Conservation (phyloP, 2,329 filamentous ascomycete genomes). For the Tolypocladium amazonense region DNA sequence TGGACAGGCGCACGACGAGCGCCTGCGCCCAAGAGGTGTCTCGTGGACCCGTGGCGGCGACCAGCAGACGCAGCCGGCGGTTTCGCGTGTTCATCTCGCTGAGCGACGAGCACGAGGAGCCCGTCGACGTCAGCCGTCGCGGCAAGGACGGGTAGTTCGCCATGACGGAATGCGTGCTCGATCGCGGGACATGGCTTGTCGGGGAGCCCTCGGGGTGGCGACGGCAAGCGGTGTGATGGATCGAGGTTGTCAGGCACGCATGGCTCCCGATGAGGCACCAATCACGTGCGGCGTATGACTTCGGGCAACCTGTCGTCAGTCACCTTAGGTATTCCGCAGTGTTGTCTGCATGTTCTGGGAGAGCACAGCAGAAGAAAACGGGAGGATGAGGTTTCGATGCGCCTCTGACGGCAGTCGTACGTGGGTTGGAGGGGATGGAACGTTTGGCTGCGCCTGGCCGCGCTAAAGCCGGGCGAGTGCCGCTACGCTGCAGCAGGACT, state of each 20-base stretch:
- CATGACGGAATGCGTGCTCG: constrained; percentile 18
- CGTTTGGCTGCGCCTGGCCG: not conserved
- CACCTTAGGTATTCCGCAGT: not conserved
- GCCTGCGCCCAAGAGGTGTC: constrained; percentile 57
- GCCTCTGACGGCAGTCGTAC: not conserved
- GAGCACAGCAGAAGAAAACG: not conserved
- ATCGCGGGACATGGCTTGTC: constrained; percentile 16
- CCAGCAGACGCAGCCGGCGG: constrained; percentile 47
- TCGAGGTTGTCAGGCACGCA: not conserved
- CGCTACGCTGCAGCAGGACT: not conserved
- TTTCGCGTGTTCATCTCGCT: constrained; percentile 23
- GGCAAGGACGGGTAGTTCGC: constrained; percentile 19
- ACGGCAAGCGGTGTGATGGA: not conserved
- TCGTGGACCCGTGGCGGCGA: constrained; percentile 54
- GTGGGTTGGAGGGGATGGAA: not conserved
- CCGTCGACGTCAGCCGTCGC: constrained; percentile 18
- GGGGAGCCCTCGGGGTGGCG: not conserved
- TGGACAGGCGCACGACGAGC: constrained; percentile 56
- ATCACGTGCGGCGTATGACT: not conserved
- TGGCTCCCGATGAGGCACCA: not conserved
- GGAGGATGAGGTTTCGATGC: not conserved
- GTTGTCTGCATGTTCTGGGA: not conserved
- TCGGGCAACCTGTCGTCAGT: not conserved
- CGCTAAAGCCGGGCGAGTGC: not conserved
- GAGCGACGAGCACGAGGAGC: constrained; percentile 23